These are phyloP conservation scores for Fusarium cicatricum DNA, from an alignment of 2,329 filamentous ascomycete genomes.

Conservation along the genomic window DNA sequence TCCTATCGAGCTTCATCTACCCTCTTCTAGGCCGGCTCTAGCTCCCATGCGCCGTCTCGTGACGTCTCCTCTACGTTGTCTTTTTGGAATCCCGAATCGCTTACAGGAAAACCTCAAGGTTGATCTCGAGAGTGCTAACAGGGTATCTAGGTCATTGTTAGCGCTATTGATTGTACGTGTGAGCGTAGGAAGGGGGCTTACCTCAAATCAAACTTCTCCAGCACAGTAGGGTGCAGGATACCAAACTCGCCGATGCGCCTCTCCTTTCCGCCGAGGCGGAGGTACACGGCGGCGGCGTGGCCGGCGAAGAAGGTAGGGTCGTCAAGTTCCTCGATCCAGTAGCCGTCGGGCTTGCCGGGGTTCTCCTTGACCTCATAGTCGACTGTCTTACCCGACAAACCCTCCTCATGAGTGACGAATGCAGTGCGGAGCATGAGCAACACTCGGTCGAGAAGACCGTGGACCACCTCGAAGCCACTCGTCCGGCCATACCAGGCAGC, in stretches of 20 bases:
- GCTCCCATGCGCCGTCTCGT: conserved; percentile 9
- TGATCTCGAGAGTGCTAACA: conserved; percentile 92
- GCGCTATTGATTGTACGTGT: conserved; percentile 4
- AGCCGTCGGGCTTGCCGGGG: conserved; percentile 71
- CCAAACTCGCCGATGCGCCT: conserved; percentile 87
- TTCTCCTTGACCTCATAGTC: conserved; percentile 63
- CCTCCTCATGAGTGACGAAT: conserved; percentile 81
- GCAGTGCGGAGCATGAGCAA: conserved; percentile 89
- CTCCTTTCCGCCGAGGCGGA: conserved; percentile 77
- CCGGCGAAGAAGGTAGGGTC: conserved; percentile 92
- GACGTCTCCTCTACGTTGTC: conserved; percentile 21
- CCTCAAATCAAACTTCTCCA: conserved; percentile 93
- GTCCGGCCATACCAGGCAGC: conserved; percentile 95
- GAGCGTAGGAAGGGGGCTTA: conserved; percentile 54
- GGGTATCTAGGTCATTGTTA: conserved; percentile 69
- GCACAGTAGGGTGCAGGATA: conserved; percentile 89
- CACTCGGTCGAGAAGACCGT: conserved; percentile 90
- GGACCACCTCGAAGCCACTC: conserved; percentile 93
- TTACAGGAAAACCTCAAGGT: conserved; percentile 91
- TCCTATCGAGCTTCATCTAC: conserved; percentile 8
- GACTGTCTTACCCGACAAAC: conserved; percentile 60
- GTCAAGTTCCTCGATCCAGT: conserved; percentile 94
- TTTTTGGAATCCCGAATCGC: conserved; percentile 22
- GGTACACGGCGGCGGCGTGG: conserved; percentile 84
- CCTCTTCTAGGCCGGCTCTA: not conserved